Conservation (phyloP, 805 yeast genomes). For the Candida chauliodis region DNA sequence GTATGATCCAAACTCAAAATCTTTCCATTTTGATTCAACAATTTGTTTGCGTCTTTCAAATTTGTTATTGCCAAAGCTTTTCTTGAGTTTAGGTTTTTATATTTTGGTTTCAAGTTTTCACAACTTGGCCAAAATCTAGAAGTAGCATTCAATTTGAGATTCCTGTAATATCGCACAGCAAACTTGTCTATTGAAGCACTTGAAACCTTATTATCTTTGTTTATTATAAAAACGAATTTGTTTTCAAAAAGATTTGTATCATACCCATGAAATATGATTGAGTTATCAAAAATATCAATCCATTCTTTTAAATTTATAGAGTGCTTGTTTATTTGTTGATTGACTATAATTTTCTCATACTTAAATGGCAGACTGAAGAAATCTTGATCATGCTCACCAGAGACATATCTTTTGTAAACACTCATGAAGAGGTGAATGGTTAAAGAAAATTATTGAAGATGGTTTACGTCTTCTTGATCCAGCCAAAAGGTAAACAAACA, state of each 20-base stretch:
- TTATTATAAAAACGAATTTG: conserved; percentile 48
- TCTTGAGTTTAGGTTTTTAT: conserved; percentile 57
- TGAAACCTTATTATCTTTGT: conserved; percentile 45
- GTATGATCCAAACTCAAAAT: conserved; percentile 29
- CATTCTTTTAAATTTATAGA: no score
- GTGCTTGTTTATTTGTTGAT: no score
- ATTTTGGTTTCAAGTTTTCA: conserved; percentile 53
- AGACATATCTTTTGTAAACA: conserved; percentile 35
- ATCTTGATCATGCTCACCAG: conserved; percentile 31
- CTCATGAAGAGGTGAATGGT: conserved; percentile 21
- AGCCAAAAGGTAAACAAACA: conserved; percentile 2
- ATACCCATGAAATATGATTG: conserved; percentile 51
- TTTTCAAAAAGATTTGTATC: conserved; percentile 52
- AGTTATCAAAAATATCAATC: conserved; percentile 37
- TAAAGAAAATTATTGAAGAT: neutral
- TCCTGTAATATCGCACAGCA: conserved; percentile 60
- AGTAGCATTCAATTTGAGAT: conserved; percentile 52
- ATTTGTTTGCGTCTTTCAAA: conserved; percentile 60
- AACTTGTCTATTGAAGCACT: conserved; percentile 57
- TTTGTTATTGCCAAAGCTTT: conserved; percentile 73
- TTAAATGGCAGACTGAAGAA: conserved; percentile 8
- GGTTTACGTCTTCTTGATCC: neutral
- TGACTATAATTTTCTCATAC: conserved; percentile 4
- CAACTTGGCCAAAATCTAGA: conserved; percentile 81
- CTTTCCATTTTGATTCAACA: conserved; percentile 41